These are phyloP conservation scores for Tricharina praecox DNA, from an alignment of 495 filamentous ascomycete genomes.

Conservation along the genomic window DNA sequence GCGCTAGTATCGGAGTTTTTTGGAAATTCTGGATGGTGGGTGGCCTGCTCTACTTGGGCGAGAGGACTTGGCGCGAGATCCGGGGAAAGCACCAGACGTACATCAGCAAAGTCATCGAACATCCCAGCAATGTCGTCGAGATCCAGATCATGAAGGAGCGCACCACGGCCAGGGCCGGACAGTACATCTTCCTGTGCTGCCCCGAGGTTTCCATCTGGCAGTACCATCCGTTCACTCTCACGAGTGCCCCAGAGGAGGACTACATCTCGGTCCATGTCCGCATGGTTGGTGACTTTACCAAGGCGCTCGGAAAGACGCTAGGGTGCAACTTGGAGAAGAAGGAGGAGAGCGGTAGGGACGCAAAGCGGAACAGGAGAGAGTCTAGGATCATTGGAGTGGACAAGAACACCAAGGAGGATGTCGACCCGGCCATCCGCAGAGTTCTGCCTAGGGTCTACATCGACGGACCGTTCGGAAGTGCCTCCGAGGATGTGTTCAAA, in stretches of 20 bases:
- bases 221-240: constrained; percentile 64
- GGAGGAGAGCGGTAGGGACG: constrained; percentile 25
- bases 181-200: constrained; percentile 72
- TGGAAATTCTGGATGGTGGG: constrained; percentile 70
- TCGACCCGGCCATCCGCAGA: constrained; percentile 50
- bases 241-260: constrained; percentile 64
- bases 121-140: constrained; percentile 66
- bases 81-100: constrained; percentile 58
- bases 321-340: constrained; percentile 52
- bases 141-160: constrained; percentile 74
- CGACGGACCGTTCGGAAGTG: constrained; percentile 63
- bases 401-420: constrained; percentile 36
- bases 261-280: constrained; percentile 68
- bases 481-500: constrained; percentile 63
- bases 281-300: constrained; percentile 54
- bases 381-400: constrained; percentile 45
- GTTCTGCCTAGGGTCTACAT: constrained; percentile 60
- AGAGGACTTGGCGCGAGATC: constrained; percentile 52
- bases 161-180: constrained; percentile 58
- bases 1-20: constrained; percentile 51
- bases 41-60: constrained; percentile 52
- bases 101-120: constrained; percentile 68
- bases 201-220: constrained; percentile 65
- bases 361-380: constrained; percentile 32
- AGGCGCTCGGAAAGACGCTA: constrained; percentile 42